phyloP scores from a whole-genome alignment of 2,329 filamentous ascomycete genomes.

The Phyllosticta paracitricarpa region DNA sequence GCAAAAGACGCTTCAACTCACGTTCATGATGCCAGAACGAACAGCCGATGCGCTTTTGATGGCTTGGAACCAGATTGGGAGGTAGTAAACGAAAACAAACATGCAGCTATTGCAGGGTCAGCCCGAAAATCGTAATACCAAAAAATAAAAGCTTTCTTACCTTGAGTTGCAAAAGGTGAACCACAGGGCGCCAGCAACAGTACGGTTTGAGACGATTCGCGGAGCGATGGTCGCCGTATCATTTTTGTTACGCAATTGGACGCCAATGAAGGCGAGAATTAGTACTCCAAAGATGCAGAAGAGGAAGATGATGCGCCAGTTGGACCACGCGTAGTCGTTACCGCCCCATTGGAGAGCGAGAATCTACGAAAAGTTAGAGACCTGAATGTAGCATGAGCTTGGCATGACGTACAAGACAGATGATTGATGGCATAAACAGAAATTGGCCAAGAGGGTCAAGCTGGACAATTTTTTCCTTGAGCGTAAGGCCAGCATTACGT shows the following conservation, averaged over 20 bases:
- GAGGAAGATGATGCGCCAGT: conserved; percentile 36
- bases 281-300: conserved; percentile 35
- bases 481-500: conserved; percentile 19
- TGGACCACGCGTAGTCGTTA: conserved; percentile 36
- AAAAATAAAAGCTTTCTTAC: background rate
- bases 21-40: conserved; percentile 33
- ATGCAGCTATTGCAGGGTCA: conserved; percentile 16
- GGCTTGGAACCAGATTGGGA: conserved; percentile 41
- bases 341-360: conserved; percentile 43
- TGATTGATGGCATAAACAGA: conserved; percentile 36
- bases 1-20: background rate
- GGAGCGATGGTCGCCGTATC: conserved; percentile 27
- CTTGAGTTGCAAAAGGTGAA: conserved; percentile 19
- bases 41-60: conserved; percentile 37
- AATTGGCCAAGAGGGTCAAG: conserved; percentile 37
- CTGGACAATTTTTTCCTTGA: conserved; percentile 22
- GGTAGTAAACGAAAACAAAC: conserved; percentile 33
- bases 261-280: conserved; percentile 29
- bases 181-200: conserved; percentile 34
- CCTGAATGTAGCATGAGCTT: background rate
- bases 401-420: conserved; percentile 31
- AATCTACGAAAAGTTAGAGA: background rate
- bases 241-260: conserved; percentile 25
- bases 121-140: background rate
- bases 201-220: conserved; percentile 37